Evolutionary conservation across 305 asterid species (phyloP).

Genomic region (Fraxinus sp.): DNA sequence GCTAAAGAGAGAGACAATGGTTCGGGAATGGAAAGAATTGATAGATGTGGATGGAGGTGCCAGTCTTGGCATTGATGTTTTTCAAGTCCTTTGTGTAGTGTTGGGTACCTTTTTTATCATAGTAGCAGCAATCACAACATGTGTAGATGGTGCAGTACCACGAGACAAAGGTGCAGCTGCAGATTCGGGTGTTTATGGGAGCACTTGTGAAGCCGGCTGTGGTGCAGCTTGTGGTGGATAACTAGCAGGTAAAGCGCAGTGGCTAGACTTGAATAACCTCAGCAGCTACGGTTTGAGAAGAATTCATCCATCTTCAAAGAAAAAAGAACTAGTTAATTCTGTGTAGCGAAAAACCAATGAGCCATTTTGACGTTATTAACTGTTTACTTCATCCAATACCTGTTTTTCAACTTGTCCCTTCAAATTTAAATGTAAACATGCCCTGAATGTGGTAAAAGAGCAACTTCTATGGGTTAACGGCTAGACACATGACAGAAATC

Average conservation of each 20-base stretch:
- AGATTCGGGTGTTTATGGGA: conserved; percentile 22
- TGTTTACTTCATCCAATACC: neutral
- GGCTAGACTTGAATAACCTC: neutral
- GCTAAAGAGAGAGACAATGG: conserved; percentile 12
- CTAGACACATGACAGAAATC: neutral
- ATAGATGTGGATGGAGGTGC: conserved; percentile 4
- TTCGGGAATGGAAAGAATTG: conserved; percentile 25
- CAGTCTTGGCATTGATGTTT: neutral
- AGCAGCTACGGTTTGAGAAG: neutral
- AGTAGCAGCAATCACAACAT: conserved; percentile 20
- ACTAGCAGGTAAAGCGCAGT: neutral
- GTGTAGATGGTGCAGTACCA: conserved; percentile 30
- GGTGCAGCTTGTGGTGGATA: conserved; percentile 34
- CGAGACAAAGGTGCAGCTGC: conserved; percentile 19
- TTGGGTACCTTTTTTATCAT: conserved; percentile 18
- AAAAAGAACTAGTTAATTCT: neutral
- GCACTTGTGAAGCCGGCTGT: conserved; percentile 26
- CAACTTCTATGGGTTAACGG: neutral
- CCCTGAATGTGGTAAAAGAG: neutral
- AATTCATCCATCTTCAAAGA: neutral
- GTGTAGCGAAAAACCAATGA: neutral
- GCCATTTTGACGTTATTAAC: neutral
- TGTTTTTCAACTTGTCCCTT: neutral
- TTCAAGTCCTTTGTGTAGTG: conserved; percentile 12
- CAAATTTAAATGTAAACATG: neutral